Evolutionary conservation across 1,139 yeast species (phyloP).

Genomic region (Debaryomyces psychrophilus): DNA sequence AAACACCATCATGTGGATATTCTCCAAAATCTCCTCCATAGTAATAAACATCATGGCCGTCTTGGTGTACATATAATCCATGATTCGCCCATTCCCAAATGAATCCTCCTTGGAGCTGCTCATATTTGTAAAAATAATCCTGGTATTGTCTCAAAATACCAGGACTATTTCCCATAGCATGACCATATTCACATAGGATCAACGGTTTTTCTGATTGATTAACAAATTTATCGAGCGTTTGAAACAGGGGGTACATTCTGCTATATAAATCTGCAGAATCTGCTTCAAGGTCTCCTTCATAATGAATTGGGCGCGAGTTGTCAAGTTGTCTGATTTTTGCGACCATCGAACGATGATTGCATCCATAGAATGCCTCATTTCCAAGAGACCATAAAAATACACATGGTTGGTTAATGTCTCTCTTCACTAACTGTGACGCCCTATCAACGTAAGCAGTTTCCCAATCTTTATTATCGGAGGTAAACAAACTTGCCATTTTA

Average conservation of each 20-base stretch:
- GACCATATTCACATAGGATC: slow-evolving; percentile 38
- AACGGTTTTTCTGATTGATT: slow-evolving; percentile 26
- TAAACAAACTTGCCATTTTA: slow-evolving; percentile 19
- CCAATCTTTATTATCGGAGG: slow-evolving; percentile 34
- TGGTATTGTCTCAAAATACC: slow-evolving; percentile 35
- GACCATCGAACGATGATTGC: slow-evolving; percentile 33
- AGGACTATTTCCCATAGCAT: slow-evolving; percentile 44
- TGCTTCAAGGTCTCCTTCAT: slow-evolving; percentile 31
- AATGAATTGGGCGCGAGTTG: slow-evolving; percentile 32
- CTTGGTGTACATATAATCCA: slow-evolving; percentile 23
- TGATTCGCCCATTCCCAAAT: slow-evolving; percentile 45
- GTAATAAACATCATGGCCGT: slow-evolving; percentile 23
- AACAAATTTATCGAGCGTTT: slow-evolving; percentile 23
- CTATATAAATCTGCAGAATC: slow-evolving; percentile 31
- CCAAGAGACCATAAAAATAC: slow-evolving; percentile 42
- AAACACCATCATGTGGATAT: slow-evolving; percentile 34
- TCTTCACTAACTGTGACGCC: slow-evolving; percentile 28
- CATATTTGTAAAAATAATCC: slow-evolving; percentile 30
- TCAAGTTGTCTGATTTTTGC: slow-evolving; percentile 25
- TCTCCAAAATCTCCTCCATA: slow-evolving; percentile 43
- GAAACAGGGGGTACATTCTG: slow-evolving; percentile 32
- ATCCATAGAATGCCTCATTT: slow-evolving; percentile 36
- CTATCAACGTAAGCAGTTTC: slow-evolving; percentile 34
- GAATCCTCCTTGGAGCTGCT: slow-evolving; percentile 36
- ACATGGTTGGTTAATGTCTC: slow-evolving; percentile 36